Base-by-base conservation (phyloP, 352 stramenopile genomes). In the Elongisporangium undulatum region DNA sequence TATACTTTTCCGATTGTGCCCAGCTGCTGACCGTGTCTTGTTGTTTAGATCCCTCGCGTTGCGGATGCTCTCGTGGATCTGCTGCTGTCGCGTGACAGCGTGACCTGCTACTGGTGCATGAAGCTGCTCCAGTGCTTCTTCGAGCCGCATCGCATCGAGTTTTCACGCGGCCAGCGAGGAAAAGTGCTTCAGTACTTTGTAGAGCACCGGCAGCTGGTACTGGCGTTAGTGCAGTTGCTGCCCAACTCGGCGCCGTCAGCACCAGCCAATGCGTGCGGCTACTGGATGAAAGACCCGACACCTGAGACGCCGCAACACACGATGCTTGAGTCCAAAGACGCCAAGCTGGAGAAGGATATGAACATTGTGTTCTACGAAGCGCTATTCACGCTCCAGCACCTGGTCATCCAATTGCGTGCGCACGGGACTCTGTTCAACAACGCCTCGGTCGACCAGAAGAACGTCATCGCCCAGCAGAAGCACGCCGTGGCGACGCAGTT, bases 101-200 rank as follows among this genome's bases (percentile, higher is more conserved):
- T 92, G 45, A 78, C 65, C 7, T 77, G 68, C 38, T 92, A 90
- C 56, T 92, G 82, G 82, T 84, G 79, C 17, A 63, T 92, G 19
- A 70, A 81, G 45, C 60, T 90, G 10, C 52, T 92, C 9, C 80
- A 92, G 56, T 75, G 74, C 49, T 82, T 87, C 59, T 84, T 92
- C 57, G 78, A 78, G n/a, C 63, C 70, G 20, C 21, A 61, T 51
- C 55, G 70, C 38, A 20, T 69, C 51, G 61, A 68, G 26, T 56
- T 66, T 49, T 55, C 64, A 51, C 69, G 75, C 9, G 58, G 70
- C 12, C 68, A 87, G 48, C 77, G 82, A 13, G 63, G 74, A 6
- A 87, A 80, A 51, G 76, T 78, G 34, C 72, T 89, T 3, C 60
- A 86, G 69, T 70, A 87, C 22, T 81, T 89, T 56, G 58, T 85